Conservation (phyloP, 208 protist species). For the Crithidia fasciculata region DNA sequence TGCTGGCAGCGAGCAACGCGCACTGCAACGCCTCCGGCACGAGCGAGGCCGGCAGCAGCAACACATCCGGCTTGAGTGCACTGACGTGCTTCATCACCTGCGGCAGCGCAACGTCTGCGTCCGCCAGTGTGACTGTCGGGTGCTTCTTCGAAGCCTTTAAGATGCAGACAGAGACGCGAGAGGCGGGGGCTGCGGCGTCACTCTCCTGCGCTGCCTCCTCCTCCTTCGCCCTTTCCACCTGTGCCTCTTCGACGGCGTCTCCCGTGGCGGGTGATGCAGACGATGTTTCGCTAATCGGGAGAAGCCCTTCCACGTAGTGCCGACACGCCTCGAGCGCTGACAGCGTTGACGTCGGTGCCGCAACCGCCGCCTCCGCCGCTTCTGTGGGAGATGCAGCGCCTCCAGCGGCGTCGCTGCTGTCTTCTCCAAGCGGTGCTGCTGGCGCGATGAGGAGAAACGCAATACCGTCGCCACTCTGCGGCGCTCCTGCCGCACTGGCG, state of each 20-base stretch:
- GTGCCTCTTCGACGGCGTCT: neutral
- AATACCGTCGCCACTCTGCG: slow-evolving; percentile 7
- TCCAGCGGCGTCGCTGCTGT: neutral
- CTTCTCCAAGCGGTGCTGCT: neutral
- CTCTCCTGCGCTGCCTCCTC: neutral
- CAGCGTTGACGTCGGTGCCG: too few relatives aligned
- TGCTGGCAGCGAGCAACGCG: slow-evolving; percentile 54
- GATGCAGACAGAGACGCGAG: slow-evolving; percentile 50
- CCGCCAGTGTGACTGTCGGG: slow-evolving; percentile 20
- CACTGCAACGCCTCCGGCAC: slow-evolving; percentile 57
- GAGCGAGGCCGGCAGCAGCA: slow-evolving; percentile 49
- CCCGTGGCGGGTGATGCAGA: too few relatives aligned
- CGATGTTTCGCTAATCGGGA: neutral
- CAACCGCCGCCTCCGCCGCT: neutral
- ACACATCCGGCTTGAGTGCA: slow-evolving; percentile 64
- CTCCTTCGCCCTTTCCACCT: neutral
- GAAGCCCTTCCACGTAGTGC: slow-evolving; percentile 17
- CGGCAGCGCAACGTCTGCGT: slow-evolving; percentile 38
- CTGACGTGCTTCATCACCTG: slow-evolving; percentile 70
- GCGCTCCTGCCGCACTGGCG: neutral
- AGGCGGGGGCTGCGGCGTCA: slow-evolving; percentile 1
- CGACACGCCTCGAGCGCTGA: neutral
- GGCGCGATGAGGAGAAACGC: slow-evolving; percentile 12
- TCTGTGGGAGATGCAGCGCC: neutral
- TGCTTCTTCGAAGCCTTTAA: slow-evolving; percentile 75